These are phyloP conservation scores for Trametes cingulata DNA, from an alignment of 768 basidiomycete species.

Conservation along the genomic window DNA sequence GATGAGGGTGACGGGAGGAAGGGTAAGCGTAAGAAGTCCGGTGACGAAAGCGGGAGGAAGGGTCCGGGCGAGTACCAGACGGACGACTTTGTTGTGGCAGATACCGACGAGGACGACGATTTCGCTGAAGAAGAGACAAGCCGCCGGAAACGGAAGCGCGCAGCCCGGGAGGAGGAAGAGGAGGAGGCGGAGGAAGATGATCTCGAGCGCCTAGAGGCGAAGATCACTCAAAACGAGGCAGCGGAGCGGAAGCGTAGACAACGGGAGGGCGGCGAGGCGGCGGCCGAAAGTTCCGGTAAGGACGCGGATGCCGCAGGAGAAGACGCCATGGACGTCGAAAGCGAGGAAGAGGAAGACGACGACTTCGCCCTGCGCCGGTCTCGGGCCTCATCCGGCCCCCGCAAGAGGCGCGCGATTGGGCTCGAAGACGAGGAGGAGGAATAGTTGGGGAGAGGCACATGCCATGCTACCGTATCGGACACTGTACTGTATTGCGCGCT, in stretches of 20 bases:
- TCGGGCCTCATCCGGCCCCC: slow-evolving; percentile 45
- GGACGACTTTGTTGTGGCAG: slow-evolving; percentile 84
- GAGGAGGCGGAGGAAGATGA: slow-evolving; percentile 54
- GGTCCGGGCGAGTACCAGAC: slow-evolving; percentile 74
- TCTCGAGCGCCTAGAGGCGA: slow-evolving; percentile 70
- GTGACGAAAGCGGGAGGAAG: slow-evolving; percentile 42
- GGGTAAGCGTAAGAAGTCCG: slow-evolving; percentile 40
- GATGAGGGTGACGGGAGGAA: slow-evolving; percentile 50
- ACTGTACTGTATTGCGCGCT: background rate
- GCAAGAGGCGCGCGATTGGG: slow-evolving; percentile 58
- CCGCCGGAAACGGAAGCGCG: slow-evolving; percentile 16
- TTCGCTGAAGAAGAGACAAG: slow-evolving; percentile 15
- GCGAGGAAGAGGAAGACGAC: slow-evolving; percentile 68
- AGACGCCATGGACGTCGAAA: slow-evolving; percentile 72
- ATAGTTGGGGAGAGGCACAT: background rate
- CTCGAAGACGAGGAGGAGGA: slow-evolving; percentile 71
- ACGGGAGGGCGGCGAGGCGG: slow-evolving; percentile 30
- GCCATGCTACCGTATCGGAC: background rate
- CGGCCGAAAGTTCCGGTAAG: slow-evolving; percentile 31
- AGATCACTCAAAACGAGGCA: slow-evolving; percentile 56
- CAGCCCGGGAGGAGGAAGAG: slow-evolving; percentile 23
- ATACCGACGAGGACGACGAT: slow-evolving; percentile 63
- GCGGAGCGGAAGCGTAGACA: slow-evolving; percentile 50
- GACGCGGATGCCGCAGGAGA: slow-evolving; percentile 35
- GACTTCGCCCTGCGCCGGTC: slow-evolving; percentile 65